Evolutionary conservation across 495 filamentous ascomycete genomes (phyloP), one percentile per base, ranked within the genome.

Genomic region (Alectoria sarmentosa): DNA sequence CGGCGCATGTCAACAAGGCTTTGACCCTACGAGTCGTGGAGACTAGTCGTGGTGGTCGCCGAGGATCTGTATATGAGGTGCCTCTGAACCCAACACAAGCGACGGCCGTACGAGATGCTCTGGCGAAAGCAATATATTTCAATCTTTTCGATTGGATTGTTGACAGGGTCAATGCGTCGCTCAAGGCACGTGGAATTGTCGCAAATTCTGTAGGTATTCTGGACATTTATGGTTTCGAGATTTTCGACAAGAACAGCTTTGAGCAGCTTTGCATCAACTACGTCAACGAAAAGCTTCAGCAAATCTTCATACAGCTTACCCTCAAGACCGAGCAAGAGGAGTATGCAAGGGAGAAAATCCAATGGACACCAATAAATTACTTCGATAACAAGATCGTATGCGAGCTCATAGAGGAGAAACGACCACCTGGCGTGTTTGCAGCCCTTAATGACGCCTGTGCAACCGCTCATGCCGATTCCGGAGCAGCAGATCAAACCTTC

Each of bases 251-350:
- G 76, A 99, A 99, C 77, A 96, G 91, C 65, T 99, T 99, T 70
- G 95, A 99, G 75, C 95, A 99, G 78, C 87, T 99, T 21, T 99
- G 95, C 76, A 99, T 99, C 77, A 99, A 99, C 80, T 99, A 99
- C 73, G 95, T 99, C 72, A 99, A 99, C 77, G 95, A 99, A 76
- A 99, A 99, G 75, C 79, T 99, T 56, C 95, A 99, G 76, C 95
- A 99, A 74, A 99, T 99, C 70, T 99, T 99, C 73, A 99, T 99
- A 65, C 95, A 99, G 74, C 81, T 99, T 65, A 99, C 95, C 0
- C 77, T 99, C 58, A 95, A 94, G 77, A 89, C 95, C 1, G 95
- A 99, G 73, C 95, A 99, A 76, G 95, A 99, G 64, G 95, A 99
- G 75, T 99, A 99, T 67, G 91, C 89, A 17, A 81, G 91, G 56